phyloP scores from a whole-genome alignment of 2,329 filamentous ascomycete species.

The Venturia carpophila region DNA sequence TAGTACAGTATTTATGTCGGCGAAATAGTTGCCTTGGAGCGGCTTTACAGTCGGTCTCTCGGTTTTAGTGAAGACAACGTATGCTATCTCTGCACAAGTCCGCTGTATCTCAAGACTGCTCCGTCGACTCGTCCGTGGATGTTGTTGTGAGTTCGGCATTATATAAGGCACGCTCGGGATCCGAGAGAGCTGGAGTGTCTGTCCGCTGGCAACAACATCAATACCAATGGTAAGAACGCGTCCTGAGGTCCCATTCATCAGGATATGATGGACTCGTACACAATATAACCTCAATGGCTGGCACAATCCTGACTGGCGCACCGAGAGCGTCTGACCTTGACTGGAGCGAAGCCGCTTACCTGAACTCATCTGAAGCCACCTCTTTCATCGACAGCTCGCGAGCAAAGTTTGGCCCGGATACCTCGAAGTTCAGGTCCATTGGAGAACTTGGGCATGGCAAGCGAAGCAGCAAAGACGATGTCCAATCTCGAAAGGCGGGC shows the following conservation, averaged over 20 bases:
- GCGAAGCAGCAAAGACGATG: not conserved
- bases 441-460: not conserved
- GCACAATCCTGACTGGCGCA: conserved; percentile 13
- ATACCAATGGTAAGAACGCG: not conserved
- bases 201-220: not conserved
- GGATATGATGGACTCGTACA: not conserved
- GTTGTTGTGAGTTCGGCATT: not conserved
- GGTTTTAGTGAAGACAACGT: not conserved
- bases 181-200: not conserved
- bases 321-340: conserved; percentile 9
- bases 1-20: not conserved
- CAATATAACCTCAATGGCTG: not conserved
- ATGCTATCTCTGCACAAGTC: not conserved
- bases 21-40: not conserved
- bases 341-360: conserved; percentile 3
- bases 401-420: not conserved
- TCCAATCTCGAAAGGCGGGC: not conserved
- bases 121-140: not conserved
- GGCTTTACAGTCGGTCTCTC: not conserved
- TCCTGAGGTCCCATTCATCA: not conserved
- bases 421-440: not conserved
- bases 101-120: not conserved
- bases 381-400: not conserved
- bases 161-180: too few relatives aligned
- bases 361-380: not conserved